Base-by-base conservation (phyloP, 306 rosid genomes). In the Calophaca sinica region DNA sequence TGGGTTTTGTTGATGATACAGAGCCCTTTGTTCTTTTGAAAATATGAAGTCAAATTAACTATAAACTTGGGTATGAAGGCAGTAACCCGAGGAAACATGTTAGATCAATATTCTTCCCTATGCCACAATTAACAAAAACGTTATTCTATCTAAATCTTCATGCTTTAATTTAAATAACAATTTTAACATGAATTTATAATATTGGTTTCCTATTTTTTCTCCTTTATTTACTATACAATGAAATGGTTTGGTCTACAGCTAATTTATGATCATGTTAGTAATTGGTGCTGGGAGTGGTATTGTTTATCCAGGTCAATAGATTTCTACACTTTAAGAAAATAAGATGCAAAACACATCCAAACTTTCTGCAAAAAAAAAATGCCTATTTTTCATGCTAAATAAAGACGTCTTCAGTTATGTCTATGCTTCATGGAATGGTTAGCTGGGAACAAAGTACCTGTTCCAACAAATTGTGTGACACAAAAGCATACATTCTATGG, bases 371-470 rank as follows among this genome's bases (percentile, higher is more conserved):
- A 12, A 48, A 10, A 10, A 1, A 48, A 48, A 2, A 12, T 48
- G 14, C 15, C 14, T 48, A 12, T 48, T 48, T 48, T 48, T 48
- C 13, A 10, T 48, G 52, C 52, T 48, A 2, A 48, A 48, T 10
- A 48, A 5, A 48, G 52, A 48, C 9, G 52, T 2, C 52, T 48
- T 11, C 12, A n/a, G 14, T 48, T 48, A 48, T 12, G 1, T 11
- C 2, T 48, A 48, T 48, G 59, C 59, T 53, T 53, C 32, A 53
- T 53, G 31, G 59, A 53, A 53, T 15, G 59, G 59, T 15, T 53
- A 6, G 59, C 59, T 12, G 31, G 32, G 3, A 26, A 53, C 7
- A 6, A 53, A 14, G 59, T 53, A 6, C 31, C 7, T 53, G 9
- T 53, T 15, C 10, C 33, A 20, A 7, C 31, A 20, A 15, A 53